Percentiles rank a stretch among this genome's conserved stretches.
These are phyloP conservation scores for Nicotiana benthamiana DNA, from an alignment of 257 asterid species.

Conservation along the genomic window DNA sequence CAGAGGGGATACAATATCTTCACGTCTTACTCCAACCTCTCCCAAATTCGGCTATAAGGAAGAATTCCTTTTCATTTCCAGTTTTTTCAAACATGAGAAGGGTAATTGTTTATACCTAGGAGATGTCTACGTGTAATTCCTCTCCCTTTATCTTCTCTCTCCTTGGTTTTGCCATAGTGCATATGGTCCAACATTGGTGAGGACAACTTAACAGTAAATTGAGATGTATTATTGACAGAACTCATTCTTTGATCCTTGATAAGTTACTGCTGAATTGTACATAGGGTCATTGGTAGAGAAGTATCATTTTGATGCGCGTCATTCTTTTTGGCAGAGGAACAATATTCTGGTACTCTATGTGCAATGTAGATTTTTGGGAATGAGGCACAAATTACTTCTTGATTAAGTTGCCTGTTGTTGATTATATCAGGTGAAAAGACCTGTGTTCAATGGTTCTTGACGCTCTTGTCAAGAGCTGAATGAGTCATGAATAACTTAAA, in stretches of 20 bases:
- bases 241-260: not conserved
- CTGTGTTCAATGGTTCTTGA: not conserved
- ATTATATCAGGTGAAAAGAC: not conserved
- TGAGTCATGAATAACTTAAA: not conserved
- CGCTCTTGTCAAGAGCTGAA: not conserved
- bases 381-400: not conserved
- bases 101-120: not conserved
- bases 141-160: not conserved
- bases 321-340: constrained; percentile 7
- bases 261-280: not conserved
- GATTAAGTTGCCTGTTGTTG: not conserved
- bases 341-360: constrained; percentile 1
- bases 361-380: not conserved
- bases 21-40: not conserved
- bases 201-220: too few species aligned
- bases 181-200: not conserved
- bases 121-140: not conserved
- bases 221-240: not conserved
- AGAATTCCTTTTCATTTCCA: not conserved
- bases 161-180: not conserved
- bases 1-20: not conserved
- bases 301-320: not conserved
- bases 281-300: constrained; percentile 9
- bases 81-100: not conserved
- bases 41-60: not conserved